Evolutionary conservation across 148 eudicot species (phyloP), one percentile per base, ranked within the genome.

Genomic region (Rhododendron williamsianum): DNA sequence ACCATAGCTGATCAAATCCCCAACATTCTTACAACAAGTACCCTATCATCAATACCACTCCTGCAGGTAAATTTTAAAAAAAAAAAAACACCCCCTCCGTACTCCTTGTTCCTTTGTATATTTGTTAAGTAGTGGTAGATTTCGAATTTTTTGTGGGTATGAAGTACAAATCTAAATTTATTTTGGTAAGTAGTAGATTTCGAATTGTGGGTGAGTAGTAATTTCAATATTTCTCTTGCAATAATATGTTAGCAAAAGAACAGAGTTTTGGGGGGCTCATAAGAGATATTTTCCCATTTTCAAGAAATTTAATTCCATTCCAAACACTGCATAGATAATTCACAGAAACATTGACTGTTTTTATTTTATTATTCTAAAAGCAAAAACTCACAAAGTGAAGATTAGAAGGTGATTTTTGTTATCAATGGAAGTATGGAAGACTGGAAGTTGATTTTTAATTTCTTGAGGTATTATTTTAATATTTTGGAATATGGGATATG

Each of bases 21-120:
- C 56, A n/a, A 89, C 81, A 72, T 81, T 25, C 36, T 84, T 56
- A 87, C 36, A 87, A 80, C 83, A 91, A 91, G 60, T 88, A 85
- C 87, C 90, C 91, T 83, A 46, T 56, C 76, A 73, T 54, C 86
- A 82, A 76, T 78, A 84, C 83, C 72, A 73, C 49, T 25, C 9
- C 30, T n/a, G 48, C 36, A 27, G 36, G 38, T 58, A 58, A 54
- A 51, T 10, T 21, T 58, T 19, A 18, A 5, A 58, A 58, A 19
- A 19, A 21, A 58, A 58, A 1, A 30, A 69, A 69, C 9, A 3
- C 12, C 73, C 27, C 73, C 27, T 9, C 30, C 25, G 35, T 67
- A 3, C 1, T 65, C 33, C 1, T 67, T 67, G 33, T 67, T 67
- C 74, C 36, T 27, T 65, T 69, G 16, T 27, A 30, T 27, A 3